Evolutionary conservation across 2,329 filamentous ascomycete genomes (phyloP), one percentile per base, ranked within the genome.

Genomic region (Aspergillus aculeatus): DNA sequence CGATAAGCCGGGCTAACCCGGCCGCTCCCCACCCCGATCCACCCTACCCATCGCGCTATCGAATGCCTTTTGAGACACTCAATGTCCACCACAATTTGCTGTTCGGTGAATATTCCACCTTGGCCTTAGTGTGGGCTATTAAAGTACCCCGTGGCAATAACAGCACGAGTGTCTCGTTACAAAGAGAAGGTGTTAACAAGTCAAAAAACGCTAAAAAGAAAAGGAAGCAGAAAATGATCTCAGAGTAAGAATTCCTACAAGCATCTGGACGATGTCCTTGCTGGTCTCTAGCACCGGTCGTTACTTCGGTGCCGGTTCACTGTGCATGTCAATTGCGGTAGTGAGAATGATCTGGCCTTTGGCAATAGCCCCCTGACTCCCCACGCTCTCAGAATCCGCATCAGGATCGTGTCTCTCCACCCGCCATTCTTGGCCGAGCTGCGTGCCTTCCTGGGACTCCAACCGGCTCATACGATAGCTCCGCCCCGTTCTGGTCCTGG

Each of bases 311-410:
- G 49, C 56, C 38, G 38, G 35, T 21, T 58, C 56, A 49, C 50
- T 58, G 19, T 32, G 50, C 50, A 58, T 53, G 21, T 31, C 35
- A 53, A 58, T 58, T 48, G 44, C 56, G 38, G 56, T 58, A 24
- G 52, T 58, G 14, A 58, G 26, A n/a, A 58, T 19, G n/a, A 58
- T 58, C 50, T 58, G 56, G 23, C 31, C 31, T 50, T 58, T 58
- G 9, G 50, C 50, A 48, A 58, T 58, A 0, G 56, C 49, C 1
- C 56, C 50, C 19, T 58, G 50, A 14, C 56, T 58, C 3, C 56
- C 56, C 14, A 58, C 24, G 41, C 56, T 58, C 50, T 54, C 56
- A 1, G 50, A 9, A 58, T 58, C 55, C 2, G 10, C 56, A 32
- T 58, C 44, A 4, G 10, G 29, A 14, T 50, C 48, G 11, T 50